Percentiles rank a stretch among this genome's conserved stretches.
phyloP scores from a whole-genome alignment of 192 early-diverging fungal genomes.

The Backusella tarrabulga region DNA sequence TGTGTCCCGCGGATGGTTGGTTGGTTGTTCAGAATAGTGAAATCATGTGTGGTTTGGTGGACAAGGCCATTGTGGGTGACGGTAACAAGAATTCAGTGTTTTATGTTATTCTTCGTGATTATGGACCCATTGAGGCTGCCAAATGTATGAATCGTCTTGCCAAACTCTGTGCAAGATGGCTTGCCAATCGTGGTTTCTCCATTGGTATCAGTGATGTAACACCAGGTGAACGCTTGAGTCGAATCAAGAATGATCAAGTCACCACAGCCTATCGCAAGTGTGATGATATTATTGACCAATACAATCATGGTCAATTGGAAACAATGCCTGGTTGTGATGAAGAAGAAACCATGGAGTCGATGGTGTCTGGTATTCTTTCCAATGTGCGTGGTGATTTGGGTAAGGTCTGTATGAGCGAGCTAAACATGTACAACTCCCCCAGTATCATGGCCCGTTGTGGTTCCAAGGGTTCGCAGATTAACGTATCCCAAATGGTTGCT shows the following conservation, averaged over 20 bases:
- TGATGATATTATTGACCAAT: constrained; percentile 75
- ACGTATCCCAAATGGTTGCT: constrained; percentile 99
- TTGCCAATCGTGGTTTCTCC: constrained; percentile 91
- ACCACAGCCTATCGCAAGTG: constrained; percentile 81
- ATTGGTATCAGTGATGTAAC: constrained; percentile 98
- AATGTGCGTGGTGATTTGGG: constrained; percentile 91
- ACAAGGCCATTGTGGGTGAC: constrained; percentile 96
- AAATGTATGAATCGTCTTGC: constrained; percentile 94
- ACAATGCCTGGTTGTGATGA: constrained; percentile 83
- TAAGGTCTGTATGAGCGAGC: constrained; percentile 87
- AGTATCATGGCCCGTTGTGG: constrained; percentile 99
- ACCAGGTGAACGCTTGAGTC: constrained; percentile 72
- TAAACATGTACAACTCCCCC: constrained; percentile 95
- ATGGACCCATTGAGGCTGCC: constrained; percentile 80
- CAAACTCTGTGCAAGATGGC: constrained; percentile 46
- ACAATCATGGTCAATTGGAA: constrained; percentile 70
- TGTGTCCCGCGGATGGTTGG: constrained; percentile 91
- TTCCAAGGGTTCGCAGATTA: constrained; percentile 97
- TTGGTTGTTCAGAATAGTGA: constrained; percentile 92
- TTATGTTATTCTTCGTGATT: constrained; percentile 91
- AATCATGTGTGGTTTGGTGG: constrained; percentile 89
- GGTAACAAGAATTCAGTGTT: constrained; percentile 95
- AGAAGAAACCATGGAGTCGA: constrained; percentile 85
- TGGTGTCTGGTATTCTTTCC: constrained; percentile 85
- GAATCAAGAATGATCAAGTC: constrained; percentile 80